Percentiles rank a stretch among this genome's conserved stretches.
phyloP scores from a whole-genome alignment of 176 grass and related monocot species.

The Avena sativa region DNA sequence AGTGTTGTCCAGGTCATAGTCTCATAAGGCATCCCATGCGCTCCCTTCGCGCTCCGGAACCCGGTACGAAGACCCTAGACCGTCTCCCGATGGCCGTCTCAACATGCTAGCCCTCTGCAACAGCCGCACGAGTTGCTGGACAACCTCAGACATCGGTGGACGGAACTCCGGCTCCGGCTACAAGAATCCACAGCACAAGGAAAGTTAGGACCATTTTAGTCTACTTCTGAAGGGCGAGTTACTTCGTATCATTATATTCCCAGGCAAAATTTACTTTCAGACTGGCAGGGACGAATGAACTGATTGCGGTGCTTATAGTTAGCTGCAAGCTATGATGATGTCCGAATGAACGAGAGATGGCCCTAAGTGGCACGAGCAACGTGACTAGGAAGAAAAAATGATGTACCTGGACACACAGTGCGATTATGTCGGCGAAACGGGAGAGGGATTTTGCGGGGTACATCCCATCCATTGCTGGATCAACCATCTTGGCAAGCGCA shows the following conservation, averaged over 20 bases:
- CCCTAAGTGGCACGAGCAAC: not conserved
- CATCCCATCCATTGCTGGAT: constrained; percentile 83
- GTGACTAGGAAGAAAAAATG: not conserved
- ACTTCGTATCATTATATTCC: not conserved
- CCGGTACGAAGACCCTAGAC: constrained; percentile 74
- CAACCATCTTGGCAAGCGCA: constrained; percentile 88
- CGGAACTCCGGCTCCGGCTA: constrained; percentile 97
- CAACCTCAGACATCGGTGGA: constrained; percentile 93
- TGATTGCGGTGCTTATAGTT: not conserved
- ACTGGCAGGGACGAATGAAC: not conserved
- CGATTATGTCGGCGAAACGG: constrained; percentile 94
- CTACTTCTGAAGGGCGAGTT: not conserved
- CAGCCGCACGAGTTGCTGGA: constrained; percentile 88
- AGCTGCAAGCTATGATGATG: constrained; percentile 12
- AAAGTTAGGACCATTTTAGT: not conserved
- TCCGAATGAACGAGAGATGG: not conserved
- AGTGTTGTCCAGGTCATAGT: not conserved
- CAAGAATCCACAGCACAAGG: constrained; percentile 16
- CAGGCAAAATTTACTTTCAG: not conserved
- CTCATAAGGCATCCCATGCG: constrained; percentile 27
- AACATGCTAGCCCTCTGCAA: constrained; percentile 78
- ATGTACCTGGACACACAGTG: constrained; percentile 90
- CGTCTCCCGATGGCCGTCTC: constrained; percentile 69
- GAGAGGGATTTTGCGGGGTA: constrained; percentile 95
- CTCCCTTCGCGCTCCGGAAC: constrained; percentile 55